Evolutionary conservation across 768 basidiomycete species (phyloP), one percentile per base, ranked within the genome.

Genomic region (Calocybe cyanea): DNA sequence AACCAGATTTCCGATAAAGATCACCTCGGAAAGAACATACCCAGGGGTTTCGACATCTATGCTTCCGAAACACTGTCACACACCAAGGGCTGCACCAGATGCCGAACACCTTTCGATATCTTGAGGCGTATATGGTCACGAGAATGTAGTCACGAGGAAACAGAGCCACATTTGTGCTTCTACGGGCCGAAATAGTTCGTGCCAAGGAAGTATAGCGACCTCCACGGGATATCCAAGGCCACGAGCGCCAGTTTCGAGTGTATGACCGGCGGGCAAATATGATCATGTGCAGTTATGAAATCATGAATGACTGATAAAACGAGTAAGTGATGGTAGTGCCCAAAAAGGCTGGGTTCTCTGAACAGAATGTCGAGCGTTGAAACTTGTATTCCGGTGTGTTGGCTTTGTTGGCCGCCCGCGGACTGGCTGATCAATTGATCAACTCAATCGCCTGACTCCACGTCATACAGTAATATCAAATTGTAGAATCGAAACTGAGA

Each of bases 121-220:
- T 49, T 43, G 43, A 47, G 53, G 51, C 46, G 49, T 46, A 49
- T 19, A 19, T 42, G 54, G 45, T 53, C 45, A 49, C n/a, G 48
- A 43, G 47, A 39, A 33, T 21, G 8, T 41, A 46, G 45, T 56
- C 58, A 60, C 58, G 49, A 54, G 58, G 51, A 34, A 34, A 37
- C 31, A 44, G 20, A 13, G 17, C 41, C 35, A 42, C 23, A 28
- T 46, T 43, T 44, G 23, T 25, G 24, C 43, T 48, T 44, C 45
- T 51, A 38, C 53, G 53, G 55, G 32, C 49, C 57, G 59, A 50
- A 48, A 41, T 15, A 41, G 47, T 44, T 32, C 20, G 32, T 41
- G 52, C 59, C 49, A 57, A 57, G 55, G 48, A 47, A 41, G 45
- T 34, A 49, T 19, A 56, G 63, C 61, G 62, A 57, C 58, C 49